These are phyloP conservation scores for Talaromyces sp. DNA, from an alignment of 2,329 filamentous ascomycete species.

Conservation along the genomic window DNA sequence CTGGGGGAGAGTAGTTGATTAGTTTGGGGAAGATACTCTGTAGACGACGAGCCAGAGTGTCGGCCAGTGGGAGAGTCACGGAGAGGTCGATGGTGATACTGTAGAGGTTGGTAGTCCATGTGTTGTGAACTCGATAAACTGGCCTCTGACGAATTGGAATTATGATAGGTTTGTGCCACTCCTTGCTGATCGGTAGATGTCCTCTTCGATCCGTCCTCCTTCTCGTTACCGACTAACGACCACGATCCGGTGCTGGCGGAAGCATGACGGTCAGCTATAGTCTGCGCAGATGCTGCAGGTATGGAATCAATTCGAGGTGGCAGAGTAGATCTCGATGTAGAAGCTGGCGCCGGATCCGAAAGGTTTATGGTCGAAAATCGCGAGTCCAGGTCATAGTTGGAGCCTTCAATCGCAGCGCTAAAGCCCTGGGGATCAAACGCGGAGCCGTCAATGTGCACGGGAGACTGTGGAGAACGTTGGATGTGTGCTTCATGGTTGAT, in stretches of 20 bases:
- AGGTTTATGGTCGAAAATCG: slow-evolving; percentile 30
- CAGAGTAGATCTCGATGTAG: slow-evolving; percentile 12
- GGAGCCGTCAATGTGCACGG: slow-evolving; percentile 32
- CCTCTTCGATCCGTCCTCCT: slow-evolving; percentile 23
- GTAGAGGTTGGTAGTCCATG: slow-evolving; percentile 46
- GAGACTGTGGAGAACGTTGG: slow-evolving; percentile 32
- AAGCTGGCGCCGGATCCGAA: slow-evolving; percentile 19
- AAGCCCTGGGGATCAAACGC: slow-evolving; percentile 27
- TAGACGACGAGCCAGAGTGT: slow-evolving; percentile 30
- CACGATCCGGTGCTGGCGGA: slow-evolving; percentile 36
- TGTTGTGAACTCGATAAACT: slow-evolving; percentile 36
- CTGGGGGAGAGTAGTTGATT: slow-evolving; percentile 61
- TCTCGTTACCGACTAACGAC: slow-evolving; percentile 30
- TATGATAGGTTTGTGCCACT: slow-evolving; percentile 23
- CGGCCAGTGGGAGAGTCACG: slow-evolving; percentile 27
- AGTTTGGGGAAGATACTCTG: slow-evolving; percentile 50
- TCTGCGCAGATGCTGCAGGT: neutral
- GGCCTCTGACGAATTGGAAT: slow-evolving; percentile 31
- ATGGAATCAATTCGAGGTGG: slow-evolving; percentile 28
- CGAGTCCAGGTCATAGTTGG: slow-evolving; percentile 23
- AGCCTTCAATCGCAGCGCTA: slow-evolving; percentile 28
- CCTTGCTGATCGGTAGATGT: slow-evolving; percentile 26
- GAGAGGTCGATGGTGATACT: slow-evolving; percentile 52
- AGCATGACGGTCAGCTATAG: slow-evolving; percentile 27
- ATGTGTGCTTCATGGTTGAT: slow-evolving; percentile 25